phyloP scores from a whole-genome alignment of 139 green algal genomes.

The Nannochloris sp. region DNA sequence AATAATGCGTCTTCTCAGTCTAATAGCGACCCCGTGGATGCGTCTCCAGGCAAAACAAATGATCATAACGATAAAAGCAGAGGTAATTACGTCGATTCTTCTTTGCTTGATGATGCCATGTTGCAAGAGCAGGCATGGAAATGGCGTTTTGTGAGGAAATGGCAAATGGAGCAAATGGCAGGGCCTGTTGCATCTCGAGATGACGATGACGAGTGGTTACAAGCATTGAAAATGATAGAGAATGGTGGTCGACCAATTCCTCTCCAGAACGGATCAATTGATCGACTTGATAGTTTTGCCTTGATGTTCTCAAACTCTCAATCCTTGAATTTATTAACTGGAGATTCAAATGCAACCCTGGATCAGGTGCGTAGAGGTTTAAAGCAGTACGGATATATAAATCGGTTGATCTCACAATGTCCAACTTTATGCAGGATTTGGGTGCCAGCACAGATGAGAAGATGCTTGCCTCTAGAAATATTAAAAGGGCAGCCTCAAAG shows the following conservation, averaged over 20 bases:
- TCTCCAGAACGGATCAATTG: neutral
- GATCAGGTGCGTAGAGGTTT: neutral
- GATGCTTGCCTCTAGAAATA: neutral
- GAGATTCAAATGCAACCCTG: neutral
- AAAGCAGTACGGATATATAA: too few species aligned
- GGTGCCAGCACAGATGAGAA: neutral
- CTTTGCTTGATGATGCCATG: neutral
- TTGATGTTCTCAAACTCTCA: neutral
- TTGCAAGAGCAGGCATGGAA: conserved; percentile 15
- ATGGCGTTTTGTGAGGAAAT: conserved; percentile 33
- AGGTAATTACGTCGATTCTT: neutral
- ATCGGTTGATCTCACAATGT: too few species aligned
- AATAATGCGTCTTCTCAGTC: too few species aligned
- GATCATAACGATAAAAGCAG: too few species aligned
- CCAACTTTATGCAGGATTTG: neutral
- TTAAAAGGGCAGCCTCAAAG: conserved; percentile 6
- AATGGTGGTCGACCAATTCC: conserved; percentile 16
- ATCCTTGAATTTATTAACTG: neutral
- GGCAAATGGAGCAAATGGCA: conserved; percentile 18
- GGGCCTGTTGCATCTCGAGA: neutral
- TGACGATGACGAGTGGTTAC: conserved; percentile 26
- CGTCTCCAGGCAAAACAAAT: too few species aligned
- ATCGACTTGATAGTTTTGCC: neutral
- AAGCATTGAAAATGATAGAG: conserved; percentile 11
- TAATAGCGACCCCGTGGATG: too few species aligned